These are phyloP conservation scores for Mucor irregularis DNA, from an alignment of 371 early-diverging fungal genomes.

Conservation along the genomic window DNA sequence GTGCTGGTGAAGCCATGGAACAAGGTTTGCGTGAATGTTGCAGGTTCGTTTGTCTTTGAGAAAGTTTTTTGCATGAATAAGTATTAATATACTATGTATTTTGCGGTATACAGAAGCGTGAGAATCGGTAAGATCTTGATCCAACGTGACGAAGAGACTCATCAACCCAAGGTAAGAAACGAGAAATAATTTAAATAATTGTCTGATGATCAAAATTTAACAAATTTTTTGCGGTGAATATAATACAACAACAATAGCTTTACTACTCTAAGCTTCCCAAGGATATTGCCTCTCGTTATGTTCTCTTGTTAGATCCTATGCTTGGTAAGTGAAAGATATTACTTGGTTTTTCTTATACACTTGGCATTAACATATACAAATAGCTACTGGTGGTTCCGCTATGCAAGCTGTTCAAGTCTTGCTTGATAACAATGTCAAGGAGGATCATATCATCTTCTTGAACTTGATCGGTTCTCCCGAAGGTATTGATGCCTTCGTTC, in stretches of 20 bases:
- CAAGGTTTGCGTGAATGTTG: slow-evolving; percentile 91
- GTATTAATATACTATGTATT: neutral
- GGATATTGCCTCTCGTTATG: slow-evolving; percentile 83
- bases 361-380: too few species aligned
- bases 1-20: slow-evolving; percentile 94
- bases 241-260: too few species aligned
- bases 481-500: slow-evolving; percentile 78
- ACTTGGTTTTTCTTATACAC: neutral
- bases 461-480: slow-evolving; percentile 83
- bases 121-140: slow-evolving; percentile 94
- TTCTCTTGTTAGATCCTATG: slow-evolving; percentile 92
- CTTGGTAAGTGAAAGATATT: slow-evolving; percentile 59
- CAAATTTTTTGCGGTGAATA: neutral
- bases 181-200: neutral
- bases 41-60: slow-evolving; percentile 36
- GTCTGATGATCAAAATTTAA: slow-evolving; percentile 4
- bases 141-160: slow-evolving; percentile 94
- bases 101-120: slow-evolving; percentile 59
- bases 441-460: slow-evolving; percentile 83
- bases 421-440: slow-evolving; percentile 80
- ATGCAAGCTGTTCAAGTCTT: slow-evolving; percentile 90
- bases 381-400: slow-evolving; percentile 94
- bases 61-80: neutral
- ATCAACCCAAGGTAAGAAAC: slow-evolving; percentile 69
- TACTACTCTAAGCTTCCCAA: slow-evolving; percentile 91